Conservation (phyloP, 148 eudicot species). For the Chenopodium berlandieri region DNA sequence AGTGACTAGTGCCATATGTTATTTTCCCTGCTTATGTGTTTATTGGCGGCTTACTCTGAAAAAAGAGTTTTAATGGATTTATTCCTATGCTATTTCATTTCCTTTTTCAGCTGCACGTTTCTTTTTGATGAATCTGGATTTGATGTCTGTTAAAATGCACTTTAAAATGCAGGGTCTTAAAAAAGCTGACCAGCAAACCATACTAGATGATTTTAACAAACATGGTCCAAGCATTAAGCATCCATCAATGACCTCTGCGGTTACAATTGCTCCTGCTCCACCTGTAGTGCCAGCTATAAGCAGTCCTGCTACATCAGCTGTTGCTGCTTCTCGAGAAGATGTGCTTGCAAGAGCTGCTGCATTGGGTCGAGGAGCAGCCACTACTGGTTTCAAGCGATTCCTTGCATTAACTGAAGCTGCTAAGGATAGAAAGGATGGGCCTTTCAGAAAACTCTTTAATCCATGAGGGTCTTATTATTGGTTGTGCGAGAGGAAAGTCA, state of each 20-base stretch:
- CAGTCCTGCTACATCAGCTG: constrained; percentile 35
- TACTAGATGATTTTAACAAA: constrained; percentile 91
- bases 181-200: constrained; percentile 81
- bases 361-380: constrained; percentile 91
- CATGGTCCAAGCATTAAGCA: constrained; percentile 72
- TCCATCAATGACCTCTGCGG: constrained; percentile 37
- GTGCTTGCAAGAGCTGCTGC: constrained; percentile 96
- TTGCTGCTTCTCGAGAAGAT: constrained; percentile 76
- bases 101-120: no score
- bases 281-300: constrained; percentile 33
- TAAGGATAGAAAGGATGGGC: constrained; percentile 88
- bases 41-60: not conserved
- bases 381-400: constrained; percentile 87
- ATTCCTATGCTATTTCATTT: not conserved
- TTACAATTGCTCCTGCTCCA: constrained; percentile 31
- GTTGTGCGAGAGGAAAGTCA: not conserved
- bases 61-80: not conserved
- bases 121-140: not conserved
- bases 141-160: constrained; percentile 2
- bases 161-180: constrained; percentile 64
- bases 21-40: not conserved
- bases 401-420: constrained; percentile 95
- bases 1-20: not conserved
- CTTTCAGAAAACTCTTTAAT: constrained; percentile 86
- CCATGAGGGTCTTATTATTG: constrained; percentile 34